Conservation (phyloP, 371 early-diverging fungal genomes). For the Apophysomyces variabilis region DNA sequence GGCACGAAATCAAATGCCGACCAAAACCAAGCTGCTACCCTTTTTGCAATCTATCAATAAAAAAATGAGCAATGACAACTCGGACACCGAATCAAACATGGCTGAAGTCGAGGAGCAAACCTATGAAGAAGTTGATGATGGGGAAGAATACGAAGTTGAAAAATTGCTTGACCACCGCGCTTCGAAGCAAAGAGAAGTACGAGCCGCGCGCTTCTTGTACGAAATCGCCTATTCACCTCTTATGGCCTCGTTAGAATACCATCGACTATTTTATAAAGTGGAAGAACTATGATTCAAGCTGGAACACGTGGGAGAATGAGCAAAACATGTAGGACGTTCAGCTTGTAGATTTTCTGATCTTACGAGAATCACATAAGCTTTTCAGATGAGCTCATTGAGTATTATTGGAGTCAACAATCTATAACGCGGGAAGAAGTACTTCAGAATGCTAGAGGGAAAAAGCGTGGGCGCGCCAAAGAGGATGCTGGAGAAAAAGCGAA, state of each 20-base stretch:
- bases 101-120: neutral
- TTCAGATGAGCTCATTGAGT: neutral
- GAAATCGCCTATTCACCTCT: too few species aligned
- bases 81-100: neutral
- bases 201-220: neutral
- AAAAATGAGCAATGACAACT: neutral
- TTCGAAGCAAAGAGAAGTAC: neutral
- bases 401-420: neutral
- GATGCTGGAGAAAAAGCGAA: neutral
- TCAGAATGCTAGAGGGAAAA: neutral
- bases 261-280: conserved; percentile 3
- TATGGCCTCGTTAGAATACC: neutral
- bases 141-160: conserved; percentile 1
- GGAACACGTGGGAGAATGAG: conserved; percentile 6
- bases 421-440: neutral
- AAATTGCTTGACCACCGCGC: neutral
- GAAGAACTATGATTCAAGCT: neutral
- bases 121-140: neutral
- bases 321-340: neutral
- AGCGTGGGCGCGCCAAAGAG: neutral
- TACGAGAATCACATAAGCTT: neutral
- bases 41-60: neutral
- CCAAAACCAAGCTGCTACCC: too few species aligned
- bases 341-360: neutral
- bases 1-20: too few species aligned